Conservation (phyloP, 257 asterid genomes). For the Solanum ossicruentum region DNA sequence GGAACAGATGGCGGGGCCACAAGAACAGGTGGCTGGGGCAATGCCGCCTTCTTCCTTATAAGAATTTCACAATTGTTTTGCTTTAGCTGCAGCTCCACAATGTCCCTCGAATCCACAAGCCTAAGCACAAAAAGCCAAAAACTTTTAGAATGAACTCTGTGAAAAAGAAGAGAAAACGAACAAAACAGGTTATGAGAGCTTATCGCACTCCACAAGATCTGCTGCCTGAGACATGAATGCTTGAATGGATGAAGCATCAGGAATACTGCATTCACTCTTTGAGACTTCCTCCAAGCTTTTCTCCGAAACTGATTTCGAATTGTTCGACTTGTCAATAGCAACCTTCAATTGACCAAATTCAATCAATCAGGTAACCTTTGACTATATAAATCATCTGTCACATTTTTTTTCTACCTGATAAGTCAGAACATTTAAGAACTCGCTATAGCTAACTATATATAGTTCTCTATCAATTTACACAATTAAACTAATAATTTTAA, state of each 20-base stretch:
- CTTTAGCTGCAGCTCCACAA: constrained; percentile 46
- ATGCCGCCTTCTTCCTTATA: constrained; percentile 45
- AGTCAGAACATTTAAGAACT: neutral
- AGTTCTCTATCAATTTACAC: neutral
- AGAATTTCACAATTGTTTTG: constrained; percentile 38
- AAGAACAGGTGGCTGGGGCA: constrained; percentile 29
- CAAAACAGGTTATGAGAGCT: neutral
- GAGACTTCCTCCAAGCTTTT: constrained; percentile 2
- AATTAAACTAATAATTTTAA: neutral
- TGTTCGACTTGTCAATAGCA: constrained; percentile 22
- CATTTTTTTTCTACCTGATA: neutral
- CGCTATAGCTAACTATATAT: neutral
- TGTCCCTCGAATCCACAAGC: constrained; percentile 50
- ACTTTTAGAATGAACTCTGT: neutral
- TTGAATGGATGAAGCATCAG: constrained; percentile 34
- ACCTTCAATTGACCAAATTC: constrained; percentile 10
- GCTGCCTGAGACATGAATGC: constrained; percentile 35
- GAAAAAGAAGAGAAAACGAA: neutral
- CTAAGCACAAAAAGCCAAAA: constrained; percentile 8
- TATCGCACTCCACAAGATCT: constrained; percentile 35
- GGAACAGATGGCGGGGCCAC: constrained; percentile 17
- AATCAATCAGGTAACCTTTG: neutral
- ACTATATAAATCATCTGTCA: neutral
- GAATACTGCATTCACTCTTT: constrained; percentile 15
- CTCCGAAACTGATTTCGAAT: constrained; percentile 17